Evolutionary conservation across 805 yeast genomes (phyloP).

Genomic region (Pichia kluyveri): DNA sequence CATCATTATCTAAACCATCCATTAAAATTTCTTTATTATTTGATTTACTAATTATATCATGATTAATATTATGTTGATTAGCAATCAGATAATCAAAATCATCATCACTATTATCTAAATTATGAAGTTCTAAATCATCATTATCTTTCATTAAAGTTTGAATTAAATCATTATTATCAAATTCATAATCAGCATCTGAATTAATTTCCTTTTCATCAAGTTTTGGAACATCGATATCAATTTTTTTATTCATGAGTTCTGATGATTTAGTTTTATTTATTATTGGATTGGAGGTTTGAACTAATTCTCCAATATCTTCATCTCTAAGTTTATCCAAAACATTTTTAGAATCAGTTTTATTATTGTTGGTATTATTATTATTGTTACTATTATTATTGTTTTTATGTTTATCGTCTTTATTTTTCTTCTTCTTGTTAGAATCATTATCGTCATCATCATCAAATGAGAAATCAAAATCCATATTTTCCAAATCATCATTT

Average conservation of each 20-base stretch:
- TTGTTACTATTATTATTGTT: constrained; percentile 23
- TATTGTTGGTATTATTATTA: neutral
- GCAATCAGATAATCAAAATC: constrained; percentile 26
- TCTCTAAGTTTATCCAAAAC: constrained; percentile 25
- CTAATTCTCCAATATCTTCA: constrained; percentile 58
- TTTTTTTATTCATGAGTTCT: constrained; percentile 7
- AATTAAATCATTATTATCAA: constrained; percentile 39
- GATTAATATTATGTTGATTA: constrained; percentile 8
- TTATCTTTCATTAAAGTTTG: constrained; percentile 30
- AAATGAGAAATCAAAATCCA: constrained; percentile 13
- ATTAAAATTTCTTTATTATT: constrained; percentile 3
- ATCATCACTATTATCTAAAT: constrained; percentile 28
- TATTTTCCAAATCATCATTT: constrained; percentile 17
- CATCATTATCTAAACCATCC: constrained; percentile 13
- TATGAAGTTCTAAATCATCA: constrained; percentile 28
- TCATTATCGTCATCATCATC: constrained; percentile 28
- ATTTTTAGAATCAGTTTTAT: neutral
- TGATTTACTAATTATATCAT: constrained; percentile 4
- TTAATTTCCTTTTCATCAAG: constrained; percentile 34
- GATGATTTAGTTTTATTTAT: neutral
- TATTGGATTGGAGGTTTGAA: constrained; percentile 11
- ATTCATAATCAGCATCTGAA: constrained; percentile 60
- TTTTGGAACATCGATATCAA: constrained; percentile 40
- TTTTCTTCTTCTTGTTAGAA: constrained; percentile 17
- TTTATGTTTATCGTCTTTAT: constrained; percentile 17